Evolutionary conservation across 73 alveolate species (phyloP).

Genomic region (Tetrahymena borealis): DNA sequence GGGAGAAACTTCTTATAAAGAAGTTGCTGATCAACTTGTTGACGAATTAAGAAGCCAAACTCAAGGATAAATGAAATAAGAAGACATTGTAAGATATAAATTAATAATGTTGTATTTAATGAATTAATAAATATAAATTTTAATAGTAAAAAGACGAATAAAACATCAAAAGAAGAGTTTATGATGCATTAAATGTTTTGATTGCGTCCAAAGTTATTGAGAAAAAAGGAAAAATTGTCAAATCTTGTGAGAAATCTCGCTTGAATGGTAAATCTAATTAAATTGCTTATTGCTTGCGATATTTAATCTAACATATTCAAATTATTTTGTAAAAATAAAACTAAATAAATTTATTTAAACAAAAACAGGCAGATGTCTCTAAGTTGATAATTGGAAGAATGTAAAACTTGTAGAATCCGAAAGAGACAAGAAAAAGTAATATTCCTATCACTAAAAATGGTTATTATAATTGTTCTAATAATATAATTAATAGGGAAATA

Average conservation of each 20-base stretch:
- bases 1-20: conserved; percentile 59
- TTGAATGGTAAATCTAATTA: background rate
- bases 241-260: conserved; percentile 19
- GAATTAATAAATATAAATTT: background rate
- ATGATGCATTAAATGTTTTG: conserved; percentile 85
- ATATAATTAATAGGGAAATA: background rate
- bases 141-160: conserved; percentile 63
- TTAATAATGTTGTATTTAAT: conserved; percentile 17
- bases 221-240: conserved; percentile 58
- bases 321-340: too few species aligned
- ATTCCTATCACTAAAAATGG: background rate
- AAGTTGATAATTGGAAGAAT: background rate
- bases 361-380: background rate
- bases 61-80: conserved; percentile 12
- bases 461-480: background rate
- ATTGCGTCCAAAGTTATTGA: conserved; percentile 66
- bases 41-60: conserved; percentile 28
- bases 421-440: background rate
- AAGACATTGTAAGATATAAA: conserved; percentile 24
- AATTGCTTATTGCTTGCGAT: too few species aligned
- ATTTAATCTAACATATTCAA: too few species aligned
- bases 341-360: background rate
- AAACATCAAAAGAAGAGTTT: conserved; percentile 81
- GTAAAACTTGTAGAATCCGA: background rate
- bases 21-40: conserved; percentile 64